These are phyloP conservation scores for Elongisporangium undulatum DNA, from an alignment of 352 stramenopile species.

Conservation along the genomic window DNA sequence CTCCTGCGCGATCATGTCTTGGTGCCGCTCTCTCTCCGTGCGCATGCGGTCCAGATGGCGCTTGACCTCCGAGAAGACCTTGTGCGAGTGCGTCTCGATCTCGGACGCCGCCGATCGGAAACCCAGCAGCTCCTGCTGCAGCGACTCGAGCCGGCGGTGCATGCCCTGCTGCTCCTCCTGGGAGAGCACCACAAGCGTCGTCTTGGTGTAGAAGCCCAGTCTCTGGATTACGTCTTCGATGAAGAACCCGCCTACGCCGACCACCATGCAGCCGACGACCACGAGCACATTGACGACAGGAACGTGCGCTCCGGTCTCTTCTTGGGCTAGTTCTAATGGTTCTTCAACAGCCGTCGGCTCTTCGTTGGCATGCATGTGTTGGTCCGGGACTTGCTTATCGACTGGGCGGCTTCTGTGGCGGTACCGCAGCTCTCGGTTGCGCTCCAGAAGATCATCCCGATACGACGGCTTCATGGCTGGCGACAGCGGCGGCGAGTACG, in stretches of 20 bases:
- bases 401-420: background rate
- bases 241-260: conserved; percentile 49
- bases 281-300: conserved; percentile 23
- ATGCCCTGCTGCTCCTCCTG: conserved; percentile 36
- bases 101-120: conserved; percentile 42
- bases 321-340: background rate
- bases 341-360: background rate
- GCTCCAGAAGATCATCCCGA: background rate
- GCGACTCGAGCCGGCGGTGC: conserved; percentile 29
- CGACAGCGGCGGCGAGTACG: background rate
- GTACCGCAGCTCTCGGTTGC: background rate
- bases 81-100: conserved; percentile 55
- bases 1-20: conserved; percentile 55
- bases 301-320: background rate
- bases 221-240: conserved; percentile 43
- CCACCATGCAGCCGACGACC: conserved; percentile 26
- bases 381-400: background rate
- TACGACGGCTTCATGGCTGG: background rate
- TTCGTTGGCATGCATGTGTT: background rate
- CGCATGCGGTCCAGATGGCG: conserved; percentile 42
- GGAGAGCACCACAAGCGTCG: conserved; percentile 19
- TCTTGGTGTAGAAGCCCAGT: conserved; percentile 23
- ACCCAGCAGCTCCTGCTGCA: conserved; percentile 47
- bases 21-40: conserved; percentile 43
- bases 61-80: conserved; percentile 44